phyloP scores from a whole-genome alignment of 2,329 filamentous ascomycete species.

The Claviceps purpurea region DNA sequence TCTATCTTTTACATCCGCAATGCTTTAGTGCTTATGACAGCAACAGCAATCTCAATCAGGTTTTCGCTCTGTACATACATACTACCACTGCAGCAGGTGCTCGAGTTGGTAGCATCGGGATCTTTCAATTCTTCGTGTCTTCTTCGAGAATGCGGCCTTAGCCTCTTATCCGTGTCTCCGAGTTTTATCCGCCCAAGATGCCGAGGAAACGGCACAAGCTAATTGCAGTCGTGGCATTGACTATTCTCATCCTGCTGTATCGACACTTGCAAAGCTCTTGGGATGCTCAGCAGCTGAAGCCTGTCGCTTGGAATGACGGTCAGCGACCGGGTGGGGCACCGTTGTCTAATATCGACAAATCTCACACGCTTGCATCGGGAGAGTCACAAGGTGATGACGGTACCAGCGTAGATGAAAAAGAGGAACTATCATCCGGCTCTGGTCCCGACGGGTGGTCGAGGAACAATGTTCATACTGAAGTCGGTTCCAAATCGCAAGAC shows the following conservation, averaged over 20 bases:
- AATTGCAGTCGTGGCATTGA: slow-evolving; percentile 40
- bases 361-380: neutral
- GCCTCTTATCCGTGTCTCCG: neutral
- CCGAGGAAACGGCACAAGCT: slow-evolving; percentile 49
- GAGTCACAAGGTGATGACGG: neutral
- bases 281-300: slow-evolving; percentile 11
- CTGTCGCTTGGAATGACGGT: neutral
- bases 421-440: neutral
- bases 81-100: neutral
- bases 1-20: neutral
- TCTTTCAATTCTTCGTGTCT: neutral
- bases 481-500: too few species aligned
- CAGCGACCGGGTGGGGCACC: neutral
- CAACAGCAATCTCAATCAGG: neutral
- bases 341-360: neutral
- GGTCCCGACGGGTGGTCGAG: neutral
- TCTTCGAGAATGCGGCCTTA: neutral
- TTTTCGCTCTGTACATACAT: neutral
- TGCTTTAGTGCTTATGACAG: neutral
- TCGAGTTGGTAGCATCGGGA: neutral
- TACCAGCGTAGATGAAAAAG: neutral
- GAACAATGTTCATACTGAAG: neutral
- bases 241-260: slow-evolving; percentile 42
- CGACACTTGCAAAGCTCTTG: slow-evolving; percentile 31
- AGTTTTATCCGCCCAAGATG: slow-evolving; percentile 24